Conservation (phyloP, 1,139 yeast species). For the Tardiomyces digboiensis region DNA sequence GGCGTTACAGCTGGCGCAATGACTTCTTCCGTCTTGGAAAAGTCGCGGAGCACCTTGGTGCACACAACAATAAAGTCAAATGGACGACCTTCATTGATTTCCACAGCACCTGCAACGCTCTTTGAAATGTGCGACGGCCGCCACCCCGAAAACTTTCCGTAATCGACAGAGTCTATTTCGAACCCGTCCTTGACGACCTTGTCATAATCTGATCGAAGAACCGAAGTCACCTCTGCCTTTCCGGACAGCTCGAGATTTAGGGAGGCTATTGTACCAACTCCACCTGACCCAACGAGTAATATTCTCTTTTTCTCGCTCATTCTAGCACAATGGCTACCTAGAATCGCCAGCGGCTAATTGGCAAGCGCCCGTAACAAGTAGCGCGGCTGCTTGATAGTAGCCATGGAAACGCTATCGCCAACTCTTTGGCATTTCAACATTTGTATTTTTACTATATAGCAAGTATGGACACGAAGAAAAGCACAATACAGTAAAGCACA, state of each 20-base stretch:
- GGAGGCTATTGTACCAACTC: constrained; percentile 67
- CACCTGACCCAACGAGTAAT: constrained; percentile 59
- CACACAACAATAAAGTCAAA: constrained; percentile 62
- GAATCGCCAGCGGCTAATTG: too few species aligned
- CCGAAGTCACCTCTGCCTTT: constrained; percentile 46
- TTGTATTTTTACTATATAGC: too few species aligned
- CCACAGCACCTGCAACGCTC: constrained; percentile 37
- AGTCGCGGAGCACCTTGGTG: constrained; percentile 69
- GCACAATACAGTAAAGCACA: too few species aligned
- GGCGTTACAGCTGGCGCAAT: constrained; percentile 45
- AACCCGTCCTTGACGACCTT: constrained; percentile 43
- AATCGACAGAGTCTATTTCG: constrained; percentile 48
- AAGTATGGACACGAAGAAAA: too few species aligned
- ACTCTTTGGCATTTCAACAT: too few species aligned
- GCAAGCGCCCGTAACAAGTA: too few species aligned
- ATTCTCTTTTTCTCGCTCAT: constrained; percentile 17
- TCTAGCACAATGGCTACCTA: too few species aligned
- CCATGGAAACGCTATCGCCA: too few species aligned
- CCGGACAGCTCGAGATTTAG: constrained; percentile 43
- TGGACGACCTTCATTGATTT: constrained; percentile 25
- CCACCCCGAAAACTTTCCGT: constrained; percentile 46
- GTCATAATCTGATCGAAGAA: constrained; percentile 58
- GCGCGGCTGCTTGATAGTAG: too few species aligned
- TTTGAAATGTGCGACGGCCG: constrained; percentile 34
- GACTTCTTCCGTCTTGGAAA: constrained; percentile 47